A percentile compares a stretch with the other conserved stretches of the same genome.
These are phyloP conservation scores for Leishmania martiniquensis DNA, from an alignment of 208 protist genomes.

Conservation along the genomic window DNA sequence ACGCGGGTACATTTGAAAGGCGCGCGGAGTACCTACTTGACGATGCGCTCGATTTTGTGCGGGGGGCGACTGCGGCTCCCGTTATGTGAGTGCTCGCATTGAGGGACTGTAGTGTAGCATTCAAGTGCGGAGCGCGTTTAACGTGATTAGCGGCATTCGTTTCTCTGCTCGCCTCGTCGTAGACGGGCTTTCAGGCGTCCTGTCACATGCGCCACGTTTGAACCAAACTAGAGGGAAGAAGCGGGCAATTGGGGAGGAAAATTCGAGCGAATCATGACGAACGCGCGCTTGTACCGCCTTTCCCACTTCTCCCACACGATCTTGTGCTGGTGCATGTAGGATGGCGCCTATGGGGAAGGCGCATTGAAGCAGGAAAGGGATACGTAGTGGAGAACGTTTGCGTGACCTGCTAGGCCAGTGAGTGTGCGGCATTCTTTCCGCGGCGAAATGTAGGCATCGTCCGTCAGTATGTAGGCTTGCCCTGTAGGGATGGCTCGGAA, in stretches of 20 bases:
- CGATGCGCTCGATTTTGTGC: slow-evolving; percentile 30
- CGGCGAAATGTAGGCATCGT: not conserved
- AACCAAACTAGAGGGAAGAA: not conserved
- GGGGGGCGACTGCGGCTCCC: slow-evolving; percentile 13
- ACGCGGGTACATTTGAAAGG: not conserved
- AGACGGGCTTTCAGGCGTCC: no score
- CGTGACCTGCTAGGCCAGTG: not conserved
- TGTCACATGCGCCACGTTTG: no score
- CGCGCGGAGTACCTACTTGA: slow-evolving; percentile 19
- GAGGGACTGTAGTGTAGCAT: not conserved
- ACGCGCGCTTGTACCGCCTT: not conserved
- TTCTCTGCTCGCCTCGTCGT: not conserved
- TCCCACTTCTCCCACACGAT: not conserved
- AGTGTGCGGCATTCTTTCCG: not conserved
- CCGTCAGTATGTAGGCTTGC: not conserved
- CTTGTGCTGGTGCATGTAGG: not conserved
- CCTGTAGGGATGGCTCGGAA: not conserved
- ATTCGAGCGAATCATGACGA: not conserved
- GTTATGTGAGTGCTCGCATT: not conserved
- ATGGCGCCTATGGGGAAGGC: not conserved
- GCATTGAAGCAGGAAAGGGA: not conserved
- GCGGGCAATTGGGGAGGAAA: not conserved
- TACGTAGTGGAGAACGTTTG: not conserved
- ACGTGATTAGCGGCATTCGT: not conserved
- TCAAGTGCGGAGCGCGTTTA: not conserved